Base-by-base conservation (phyloP, 306 rosid species). In the Sphenostylis stenocarpa region DNA sequence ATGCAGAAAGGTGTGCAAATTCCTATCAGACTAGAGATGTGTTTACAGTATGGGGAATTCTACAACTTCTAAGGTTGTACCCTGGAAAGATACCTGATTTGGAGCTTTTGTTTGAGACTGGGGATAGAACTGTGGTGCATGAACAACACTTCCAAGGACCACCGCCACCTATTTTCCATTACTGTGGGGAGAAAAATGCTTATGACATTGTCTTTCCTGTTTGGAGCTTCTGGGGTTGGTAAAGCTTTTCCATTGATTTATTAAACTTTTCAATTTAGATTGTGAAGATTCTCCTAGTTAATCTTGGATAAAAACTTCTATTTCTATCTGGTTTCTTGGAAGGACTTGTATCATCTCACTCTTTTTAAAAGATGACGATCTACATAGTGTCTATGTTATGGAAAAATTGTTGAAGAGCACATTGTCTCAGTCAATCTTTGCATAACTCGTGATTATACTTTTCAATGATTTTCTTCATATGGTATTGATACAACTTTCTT, bases 161-260 rank as follows among this genome's bases (percentile, higher is more conserved):
- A 14, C 75, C 76, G 8, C 87, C 87, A 10, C 84, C 87, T 0
- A 6, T 84, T 60, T 84, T 84, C 17, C 84, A 76, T 66, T 84
- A 80, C 2, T 75, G 87, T 65, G 82, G 55, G 0, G 3, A 65
- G 0, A 55, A 71, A 8, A 10, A 38, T 2, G 9, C 84, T 6
- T 38, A 64, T 8, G 87, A 84, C 56, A 80, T 84, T 26, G 79
- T 70, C 51, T 80, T 84, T 68, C 87, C 87, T 6, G 87, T 79
- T 7, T 84, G 87, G 87, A 3, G 71, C 71, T 84, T 80, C 76
- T 80, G 84, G 87, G 87, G 84, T 16, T 80, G 87, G 87, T 84
- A 80, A 69, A 55, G 49, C 39, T 34, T 53, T 33, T 43, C 36
- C 52, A 19, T 52, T 49, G 3, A 70, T 29, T 31, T 45, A 23